Evolutionary conservation across 2,329 filamentous ascomycete genomes (phyloP).

Genomic region (Pseudogymnoascus sp.): DNA sequence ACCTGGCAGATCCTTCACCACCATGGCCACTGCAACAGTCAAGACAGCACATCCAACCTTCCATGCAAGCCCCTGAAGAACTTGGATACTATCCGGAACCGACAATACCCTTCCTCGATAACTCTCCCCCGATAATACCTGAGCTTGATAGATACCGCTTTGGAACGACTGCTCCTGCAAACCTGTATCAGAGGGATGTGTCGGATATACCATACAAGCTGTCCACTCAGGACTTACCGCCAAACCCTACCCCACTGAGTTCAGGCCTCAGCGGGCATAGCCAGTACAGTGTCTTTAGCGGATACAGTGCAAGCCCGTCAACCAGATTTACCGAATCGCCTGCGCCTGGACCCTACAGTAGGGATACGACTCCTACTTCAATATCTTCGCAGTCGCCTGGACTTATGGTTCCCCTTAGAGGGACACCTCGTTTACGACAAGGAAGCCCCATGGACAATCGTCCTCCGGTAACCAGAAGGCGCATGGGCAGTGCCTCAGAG

Average conservation of each 20-base stretch:
- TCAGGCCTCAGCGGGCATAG: slow-evolving; percentile 38
- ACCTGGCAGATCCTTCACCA: slow-evolving; percentile 15
- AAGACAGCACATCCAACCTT: neutral
- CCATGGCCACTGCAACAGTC: slow-evolving; percentile 3
- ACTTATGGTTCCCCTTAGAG: slow-evolving; percentile 38
- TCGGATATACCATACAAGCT: slow-evolving; percentile 47
- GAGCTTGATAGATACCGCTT: slow-evolving; percentile 54
- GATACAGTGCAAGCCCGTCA: slow-evolving; percentile 62
- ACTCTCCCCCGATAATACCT: slow-evolving; percentile 32
- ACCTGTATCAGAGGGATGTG: slow-evolving; percentile 25
- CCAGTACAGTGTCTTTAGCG: slow-evolving; percentile 32
- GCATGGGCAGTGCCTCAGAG: slow-evolving; percentile 46
- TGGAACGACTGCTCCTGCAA: slow-evolving; percentile 32
- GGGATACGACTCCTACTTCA: slow-evolving; percentile 71
- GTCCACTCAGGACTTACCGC: slow-evolving; percentile 57
- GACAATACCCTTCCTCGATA: slow-evolving; percentile 28
- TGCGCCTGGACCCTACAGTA: slow-evolving; percentile 60
- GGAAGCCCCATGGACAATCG: slow-evolving; percentile 47
- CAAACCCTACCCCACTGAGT: slow-evolving; percentile 53
- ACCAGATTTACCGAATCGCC: slow-evolving; percentile 66
- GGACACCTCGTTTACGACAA: slow-evolving; percentile 36
- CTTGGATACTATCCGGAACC: slow-evolving; percentile 13
- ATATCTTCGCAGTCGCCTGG: slow-evolving; percentile 67
- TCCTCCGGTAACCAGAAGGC: slow-evolving; percentile 52
- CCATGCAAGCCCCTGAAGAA: neutral